Percentiles rank a stretch among this genome's conserved stretches.
These are phyloP conservation scores for Trichoderma cornu-damae DNA, from an alignment of 2,329 filamentous ascomycete genomes.

Conservation along the genomic window DNA sequence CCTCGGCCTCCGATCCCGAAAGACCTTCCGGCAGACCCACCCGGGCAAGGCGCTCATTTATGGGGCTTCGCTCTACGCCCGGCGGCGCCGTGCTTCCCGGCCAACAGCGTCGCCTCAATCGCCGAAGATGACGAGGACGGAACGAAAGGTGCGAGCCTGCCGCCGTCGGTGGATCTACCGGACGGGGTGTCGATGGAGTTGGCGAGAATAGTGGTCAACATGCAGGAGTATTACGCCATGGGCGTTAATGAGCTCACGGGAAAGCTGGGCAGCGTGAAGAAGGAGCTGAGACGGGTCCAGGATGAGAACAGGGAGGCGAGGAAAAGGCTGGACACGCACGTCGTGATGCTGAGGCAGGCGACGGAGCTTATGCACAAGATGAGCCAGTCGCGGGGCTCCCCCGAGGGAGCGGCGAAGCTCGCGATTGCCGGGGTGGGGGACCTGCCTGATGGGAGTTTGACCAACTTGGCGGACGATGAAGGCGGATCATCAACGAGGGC, in stretches of 20 bases:
- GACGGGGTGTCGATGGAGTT: constrained; percentile 18
- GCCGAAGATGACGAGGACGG: neutral
- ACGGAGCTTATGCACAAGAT: constrained; percentile 23
- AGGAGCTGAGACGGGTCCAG: constrained; percentile 11
- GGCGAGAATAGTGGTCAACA: constrained; percentile 21
- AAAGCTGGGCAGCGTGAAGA: neutral
- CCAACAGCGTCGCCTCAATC: neutral
- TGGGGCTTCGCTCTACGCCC: neutral
- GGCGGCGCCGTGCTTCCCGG: neutral
- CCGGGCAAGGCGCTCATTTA: neutral
- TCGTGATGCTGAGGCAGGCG: constrained; percentile 23
- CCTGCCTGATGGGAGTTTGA: neutral
- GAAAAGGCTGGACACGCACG: constrained; percentile 21
- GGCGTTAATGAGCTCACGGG: constrained; percentile 21
- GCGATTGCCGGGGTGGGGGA: neutral
- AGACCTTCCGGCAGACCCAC: neutral
- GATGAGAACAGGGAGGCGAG: constrained; percentile 18
- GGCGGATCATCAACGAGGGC: too few species aligned
- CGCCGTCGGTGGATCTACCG: neutral
- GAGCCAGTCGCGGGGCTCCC: constrained; percentile 14
- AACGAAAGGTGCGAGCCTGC: neutral
- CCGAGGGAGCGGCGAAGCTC: neutral
- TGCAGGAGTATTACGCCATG: constrained; percentile 24
- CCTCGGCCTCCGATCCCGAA: neutral
- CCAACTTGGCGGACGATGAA: neutral